Conservation (phyloP, 1,284 basidiomycete genomes). For the Sanghuangporus baumii region DNA sequence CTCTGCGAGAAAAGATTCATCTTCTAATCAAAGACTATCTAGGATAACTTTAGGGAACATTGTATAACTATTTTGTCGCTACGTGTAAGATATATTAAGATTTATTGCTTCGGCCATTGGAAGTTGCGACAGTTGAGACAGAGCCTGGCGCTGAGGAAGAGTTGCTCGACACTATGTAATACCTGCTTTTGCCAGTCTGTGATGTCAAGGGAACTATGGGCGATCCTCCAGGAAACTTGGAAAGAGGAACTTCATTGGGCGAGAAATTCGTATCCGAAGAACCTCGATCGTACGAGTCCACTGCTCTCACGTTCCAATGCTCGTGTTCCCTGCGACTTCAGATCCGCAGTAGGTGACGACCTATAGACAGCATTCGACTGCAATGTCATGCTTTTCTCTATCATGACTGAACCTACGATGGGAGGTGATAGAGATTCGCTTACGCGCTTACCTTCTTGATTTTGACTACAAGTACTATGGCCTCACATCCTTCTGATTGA, state of each 20-base stretch:
- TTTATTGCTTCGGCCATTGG: too few species aligned
- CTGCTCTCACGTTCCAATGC: not conserved
- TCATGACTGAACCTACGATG: not conserved
- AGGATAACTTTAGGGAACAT: too few species aligned
- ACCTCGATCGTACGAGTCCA: not conserved
- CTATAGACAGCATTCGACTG: not conserved
- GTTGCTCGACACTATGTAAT: too few species aligned
- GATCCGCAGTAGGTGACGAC: not conserved
- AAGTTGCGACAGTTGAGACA: too few species aligned
- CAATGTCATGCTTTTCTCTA: not conserved
- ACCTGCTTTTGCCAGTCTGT: too few species aligned
- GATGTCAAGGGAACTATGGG: too few species aligned
- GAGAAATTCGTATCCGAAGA: not conserved
- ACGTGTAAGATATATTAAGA: too few species aligned
- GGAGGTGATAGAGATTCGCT: slow-evolving; percentile 15
- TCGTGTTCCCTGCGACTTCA: slow-evolving; percentile 1
- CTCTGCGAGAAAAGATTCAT: too few species aligned
- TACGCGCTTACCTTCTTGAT: slow-evolving; percentile 11
- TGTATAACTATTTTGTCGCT: too few species aligned
- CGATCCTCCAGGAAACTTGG: too few species aligned
- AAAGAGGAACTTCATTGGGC: not conserved
- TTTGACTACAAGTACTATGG: not conserved
- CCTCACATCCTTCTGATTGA: not conserved
- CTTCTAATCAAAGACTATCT: too few species aligned
- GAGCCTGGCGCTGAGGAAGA: too few species aligned